phyloP scores from a whole-genome alignment of 192 early-diverging fungal species.

The Spinellus fusiger region DNA sequence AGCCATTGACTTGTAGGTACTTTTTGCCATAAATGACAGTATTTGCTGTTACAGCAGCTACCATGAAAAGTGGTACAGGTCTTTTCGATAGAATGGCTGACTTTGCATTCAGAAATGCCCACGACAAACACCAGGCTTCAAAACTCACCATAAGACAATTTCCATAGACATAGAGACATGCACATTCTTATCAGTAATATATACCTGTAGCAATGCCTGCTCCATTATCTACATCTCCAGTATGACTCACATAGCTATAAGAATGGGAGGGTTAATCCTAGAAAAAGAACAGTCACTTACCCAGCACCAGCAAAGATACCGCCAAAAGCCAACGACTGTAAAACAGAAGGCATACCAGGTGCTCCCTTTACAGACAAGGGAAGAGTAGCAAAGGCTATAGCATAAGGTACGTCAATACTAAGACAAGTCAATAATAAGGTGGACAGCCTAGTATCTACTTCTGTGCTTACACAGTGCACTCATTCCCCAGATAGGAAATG shows the following conservation, averaged over 20 bases:
- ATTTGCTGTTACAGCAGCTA: slow-evolving; percentile 10
- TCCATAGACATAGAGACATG: not conserved
- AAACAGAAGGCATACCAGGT: slow-evolving; percentile 30
- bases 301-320: slow-evolving; percentile 32
- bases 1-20: slow-evolving; percentile 31
- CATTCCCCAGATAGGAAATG: slow-evolving; percentile 25
- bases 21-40: slow-evolving; percentile 31
- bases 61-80: slow-evolving; percentile 24
- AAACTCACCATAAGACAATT: not conserved
- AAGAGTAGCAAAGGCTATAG: slow-evolving; percentile 19
- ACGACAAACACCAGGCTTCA: slow-evolving; percentile 36
- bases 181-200: not conserved
- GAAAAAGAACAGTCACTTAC: not conserved
- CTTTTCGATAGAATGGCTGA: slow-evolving; percentile 9
- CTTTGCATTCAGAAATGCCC: slow-evolving; percentile 29
- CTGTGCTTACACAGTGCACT: slow-evolving; percentile 20
- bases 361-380: slow-evolving; percentile 18
- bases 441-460: too few species aligned
- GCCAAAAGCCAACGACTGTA: slow-evolving; percentile 29
- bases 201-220: slow-evolving; percentile 39
- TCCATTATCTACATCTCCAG: slow-evolving; percentile 33
- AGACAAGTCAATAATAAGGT: not conserved
- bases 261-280: not conserved
- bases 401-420: not conserved
- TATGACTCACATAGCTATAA: slow-evolving; percentile 22